Evolutionary conservation across 2,329 filamentous ascomycete genomes (phyloP), one percentile per base, ranked within the genome.

Genomic region (Calonectria crousiana): DNA sequence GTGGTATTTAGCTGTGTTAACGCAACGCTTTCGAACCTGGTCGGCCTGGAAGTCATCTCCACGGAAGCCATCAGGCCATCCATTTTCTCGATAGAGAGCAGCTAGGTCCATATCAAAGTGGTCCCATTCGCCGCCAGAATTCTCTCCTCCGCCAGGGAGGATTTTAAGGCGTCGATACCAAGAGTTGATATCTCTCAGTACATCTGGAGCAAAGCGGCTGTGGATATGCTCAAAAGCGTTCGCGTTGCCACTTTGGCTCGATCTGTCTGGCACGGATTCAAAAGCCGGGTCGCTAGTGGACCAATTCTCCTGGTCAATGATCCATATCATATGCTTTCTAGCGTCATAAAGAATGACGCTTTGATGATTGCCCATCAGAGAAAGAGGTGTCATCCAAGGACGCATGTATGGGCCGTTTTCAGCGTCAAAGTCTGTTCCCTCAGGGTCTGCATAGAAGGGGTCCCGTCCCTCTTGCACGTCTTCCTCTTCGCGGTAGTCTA

Each of bases 281-380:
- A 67, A 41, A 8, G n/a, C 26, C 6, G 23, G 65, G 32, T 67
- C 65, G 5, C n/a, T 32, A 34, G 23, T 67, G 1, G 18, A 36
- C 65, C 34, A 44, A 20, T 13, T 36, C 26, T 56, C 49, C 16
- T 71, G 58, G 18, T 64, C 60, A 20, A 71, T 53, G 10, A 71
- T 58, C 68, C 68, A 71, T 20, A 71, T 66, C 11, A 51, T 51
- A 60, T 84, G 78, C 36, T 53, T 66, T 20, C 71, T 75, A 4
- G 81, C 77, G 66, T 82, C 78, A 58, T 84, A 83, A 4, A 83
- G 67, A 13, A 83, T 75, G 18, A 77, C 71, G 28, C 74, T 76
- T 20, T 71, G 20, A 53, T 81, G 80, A 20, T 81, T 82, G 2
- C 77, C 80, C 5, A 81, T n/a, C 36, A 41, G 30, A 1, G 78